Evolutionary conservation across 2,329 filamentous ascomycete genomes (phyloP).

Genomic region (Cercospora sp.): DNA sequence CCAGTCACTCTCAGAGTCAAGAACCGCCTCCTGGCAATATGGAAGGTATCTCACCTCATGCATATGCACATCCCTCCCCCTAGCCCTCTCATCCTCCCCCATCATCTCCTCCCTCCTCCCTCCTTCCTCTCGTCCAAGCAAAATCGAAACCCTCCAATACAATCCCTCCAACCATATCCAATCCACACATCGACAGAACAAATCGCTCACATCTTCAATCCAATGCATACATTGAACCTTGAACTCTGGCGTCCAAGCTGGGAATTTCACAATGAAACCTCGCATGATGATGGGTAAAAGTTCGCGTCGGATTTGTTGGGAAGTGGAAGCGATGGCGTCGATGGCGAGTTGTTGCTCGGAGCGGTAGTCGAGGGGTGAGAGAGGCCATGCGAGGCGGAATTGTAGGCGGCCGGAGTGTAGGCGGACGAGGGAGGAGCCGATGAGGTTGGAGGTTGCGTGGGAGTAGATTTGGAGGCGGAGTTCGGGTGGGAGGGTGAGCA

Average conservation of each 20-base stretch:
- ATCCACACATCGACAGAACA: conserved; percentile 16
- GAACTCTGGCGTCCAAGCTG: conserved; percentile 25
- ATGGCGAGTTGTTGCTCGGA: conserved; percentile 20
- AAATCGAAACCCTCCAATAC: conserved; percentile 22
- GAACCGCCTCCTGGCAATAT: no score
- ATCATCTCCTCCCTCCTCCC: not conserved
- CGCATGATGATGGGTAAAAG: conserved; percentile 18
- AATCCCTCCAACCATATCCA: conserved; percentile 27
- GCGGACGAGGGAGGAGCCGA: conserved; percentile 14
- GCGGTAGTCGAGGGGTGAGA: conserved; percentile 14
- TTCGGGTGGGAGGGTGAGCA: conserved; percentile 17
- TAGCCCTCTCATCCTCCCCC: conserved; percentile 22
- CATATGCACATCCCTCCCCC: conserved; percentile 13
- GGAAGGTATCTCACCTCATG: conserved; percentile 4
- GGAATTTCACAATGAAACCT: conserved; percentile 25
- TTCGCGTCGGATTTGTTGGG: conserved; percentile 16
- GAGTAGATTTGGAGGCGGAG: conserved; percentile 25
- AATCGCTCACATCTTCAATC: conserved; percentile 20
- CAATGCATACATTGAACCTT: conserved; percentile 25
- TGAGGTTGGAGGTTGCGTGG: conserved; percentile 1
- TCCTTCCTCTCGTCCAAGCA: not conserved
- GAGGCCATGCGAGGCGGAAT: conserved; percentile 18
- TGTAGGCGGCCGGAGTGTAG: conserved; percentile 8
- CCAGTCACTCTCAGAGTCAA: no score
- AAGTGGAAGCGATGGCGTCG: conserved; percentile 12